Evolutionary conservation across 2,329 filamentous ascomycete genomes (phyloP).

Genomic region (Colletotrichum graminicola): DNA sequence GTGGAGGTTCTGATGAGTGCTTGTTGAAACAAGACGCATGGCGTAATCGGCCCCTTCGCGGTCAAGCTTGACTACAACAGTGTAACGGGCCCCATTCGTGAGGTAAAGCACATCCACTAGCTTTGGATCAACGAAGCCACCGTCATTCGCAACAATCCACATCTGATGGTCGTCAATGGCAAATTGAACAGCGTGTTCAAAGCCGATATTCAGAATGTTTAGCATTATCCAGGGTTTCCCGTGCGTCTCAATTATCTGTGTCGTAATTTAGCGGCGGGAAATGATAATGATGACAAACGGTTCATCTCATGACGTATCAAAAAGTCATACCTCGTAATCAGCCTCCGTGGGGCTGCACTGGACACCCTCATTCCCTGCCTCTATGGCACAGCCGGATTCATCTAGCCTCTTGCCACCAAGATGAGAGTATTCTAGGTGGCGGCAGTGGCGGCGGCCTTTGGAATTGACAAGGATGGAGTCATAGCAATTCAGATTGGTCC

Average conservation of each 20-base stretch:
- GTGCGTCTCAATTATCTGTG: conserved; percentile 14
- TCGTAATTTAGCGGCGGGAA: no score
- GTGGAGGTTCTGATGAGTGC: conserved; percentile 65
- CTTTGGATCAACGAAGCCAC: conserved; percentile 64
- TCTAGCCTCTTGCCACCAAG: conserved; percentile 9
- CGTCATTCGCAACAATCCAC: conserved; percentile 67
- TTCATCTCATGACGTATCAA: background rate
- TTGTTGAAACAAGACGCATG: conserved; percentile 64
- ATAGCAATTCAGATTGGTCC: conserved; percentile 57
- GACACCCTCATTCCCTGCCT: conserved; percentile 20
- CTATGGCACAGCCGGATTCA: conserved; percentile 17
- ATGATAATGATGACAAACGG: background rate
- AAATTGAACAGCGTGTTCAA: conserved; percentile 40
- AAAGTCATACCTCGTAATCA: conserved; percentile 25
- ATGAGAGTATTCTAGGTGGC: background rate
- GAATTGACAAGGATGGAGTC: conserved; percentile 73
- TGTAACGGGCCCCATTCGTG: conserved; percentile 65
- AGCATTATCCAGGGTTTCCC: conserved; percentile 30
- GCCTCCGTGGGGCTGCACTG: conserved; percentile 7
- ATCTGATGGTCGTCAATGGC: conserved; percentile 66
- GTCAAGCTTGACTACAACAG: conserved; percentile 60
- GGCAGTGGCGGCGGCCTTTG: conserved; percentile 67
- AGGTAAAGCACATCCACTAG: conserved; percentile 49
- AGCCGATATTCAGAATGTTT: conserved; percentile 25
- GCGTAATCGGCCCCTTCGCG: conserved; percentile 61